Evolutionary conservation across 164 flowering plant genomes (phyloP).

Genomic region (Cinnamomum chago): DNA sequence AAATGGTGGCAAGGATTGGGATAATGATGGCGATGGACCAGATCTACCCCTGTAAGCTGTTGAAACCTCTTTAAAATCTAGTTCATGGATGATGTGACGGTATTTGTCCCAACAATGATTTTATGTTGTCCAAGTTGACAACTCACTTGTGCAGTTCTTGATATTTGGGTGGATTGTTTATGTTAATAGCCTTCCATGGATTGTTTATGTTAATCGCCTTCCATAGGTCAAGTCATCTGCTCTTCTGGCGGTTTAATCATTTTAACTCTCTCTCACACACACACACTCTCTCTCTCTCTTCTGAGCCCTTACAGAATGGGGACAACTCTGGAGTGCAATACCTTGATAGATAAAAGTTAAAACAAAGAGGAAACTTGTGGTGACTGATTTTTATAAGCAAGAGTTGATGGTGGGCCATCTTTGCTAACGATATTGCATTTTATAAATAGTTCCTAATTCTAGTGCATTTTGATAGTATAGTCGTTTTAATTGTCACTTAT

Average conservation of each 20-base stretch:
- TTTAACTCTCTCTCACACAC: too few relatives aligned
- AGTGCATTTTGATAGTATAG: too few relatives aligned
- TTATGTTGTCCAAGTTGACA: neutral
- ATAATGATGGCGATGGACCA: conserved; percentile 44
- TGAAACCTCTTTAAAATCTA: neutral
- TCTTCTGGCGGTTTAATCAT: neutral
- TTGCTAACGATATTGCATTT: neutral
- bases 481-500: neutral
- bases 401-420: neutral
- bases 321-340: neutral
- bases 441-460: too few relatives aligned
- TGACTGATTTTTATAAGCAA: neutral
- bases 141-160: neutral
- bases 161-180: neutral
- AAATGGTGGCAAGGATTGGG: conserved; percentile 45
- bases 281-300: too few relatives aligned
- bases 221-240: neutral
- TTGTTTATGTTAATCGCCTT: neutral
- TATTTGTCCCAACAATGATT: neutral
- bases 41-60: conserved; percentile 53
- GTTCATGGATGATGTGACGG: neutral
- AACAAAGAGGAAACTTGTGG: neutral
- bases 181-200: too few relatives aligned
- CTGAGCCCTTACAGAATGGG: neutral
- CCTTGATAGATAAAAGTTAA: neutral